These are phyloP conservation scores for Cymbopogon flexuosus DNA, from an alignment of 202 grass and related monocot species.

Conservation along the genomic window DNA sequence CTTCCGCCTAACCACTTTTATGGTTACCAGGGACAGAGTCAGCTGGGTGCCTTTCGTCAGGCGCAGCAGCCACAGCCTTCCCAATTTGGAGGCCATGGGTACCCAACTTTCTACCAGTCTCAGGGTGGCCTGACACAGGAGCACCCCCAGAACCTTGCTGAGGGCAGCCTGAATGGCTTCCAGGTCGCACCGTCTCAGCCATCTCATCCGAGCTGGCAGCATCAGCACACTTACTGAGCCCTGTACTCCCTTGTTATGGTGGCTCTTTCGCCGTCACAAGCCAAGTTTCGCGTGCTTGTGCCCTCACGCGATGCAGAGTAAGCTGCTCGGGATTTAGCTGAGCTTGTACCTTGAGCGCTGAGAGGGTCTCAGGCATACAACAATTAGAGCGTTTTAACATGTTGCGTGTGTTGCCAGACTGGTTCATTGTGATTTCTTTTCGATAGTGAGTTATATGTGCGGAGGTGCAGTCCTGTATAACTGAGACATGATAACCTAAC, in stretches of 20 bases:
- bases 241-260: slow-evolving; percentile 16
- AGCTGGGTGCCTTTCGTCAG: slow-evolving; percentile 69
- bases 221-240: slow-evolving; percentile 65
- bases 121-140: slow-evolving; percentile 63
- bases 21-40: slow-evolving; percentile 74
- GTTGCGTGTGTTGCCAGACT: slow-evolving; percentile 34
- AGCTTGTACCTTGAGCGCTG: slow-evolving; percentile 36
- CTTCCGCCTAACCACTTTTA: slow-evolving; percentile 61
- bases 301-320: slow-evolving; percentile 29
- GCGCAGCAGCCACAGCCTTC: slow-evolving; percentile 60
- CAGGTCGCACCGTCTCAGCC: slow-evolving; percentile 37
- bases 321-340: slow-evolving; percentile 34
- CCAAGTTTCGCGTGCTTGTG: slow-evolving; percentile 5
- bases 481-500: slow-evolving; percentile 44
- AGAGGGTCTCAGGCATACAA: slow-evolving; percentile 24
- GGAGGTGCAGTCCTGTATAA: slow-evolving; percentile 32
- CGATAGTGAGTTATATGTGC: slow-evolving; percentile 32
- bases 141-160: slow-evolving; percentile 59
- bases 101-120: slow-evolving; percentile 63
- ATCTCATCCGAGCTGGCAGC: slow-evolving; percentile 87
- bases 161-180: slow-evolving; percentile 59
- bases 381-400: slow-evolving; percentile 45
- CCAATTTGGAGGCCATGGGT: slow-evolving; percentile 69
- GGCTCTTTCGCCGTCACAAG: slow-evolving; percentile 1
- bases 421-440: slow-evolving; percentile 25